These are phyloP conservation scores for Hypoxylon sp. DNA, from an alignment of 2,329 filamentous ascomycete species.

Conservation along the genomic window DNA sequence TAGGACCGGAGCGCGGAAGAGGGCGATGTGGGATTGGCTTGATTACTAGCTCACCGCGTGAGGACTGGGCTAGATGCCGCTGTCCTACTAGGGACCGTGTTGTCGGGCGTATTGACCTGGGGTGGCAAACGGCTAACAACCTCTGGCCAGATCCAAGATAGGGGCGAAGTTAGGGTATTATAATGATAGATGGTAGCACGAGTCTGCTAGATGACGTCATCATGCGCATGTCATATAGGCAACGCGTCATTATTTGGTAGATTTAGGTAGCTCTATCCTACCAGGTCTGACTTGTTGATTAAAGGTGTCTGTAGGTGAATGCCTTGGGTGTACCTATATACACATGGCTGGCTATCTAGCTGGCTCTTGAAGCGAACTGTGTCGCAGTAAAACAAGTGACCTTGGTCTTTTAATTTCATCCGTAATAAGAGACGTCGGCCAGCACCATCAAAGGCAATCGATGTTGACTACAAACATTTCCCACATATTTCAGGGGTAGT, in stretches of 20 bases:
- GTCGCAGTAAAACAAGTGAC: background rate
- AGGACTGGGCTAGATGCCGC: no score
- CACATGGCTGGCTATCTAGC: slow-evolving; percentile 1
- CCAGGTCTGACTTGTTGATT: slow-evolving; percentile 1
- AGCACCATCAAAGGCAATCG: background rate
- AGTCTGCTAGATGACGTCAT: background rate
- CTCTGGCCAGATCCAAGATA: background rate
- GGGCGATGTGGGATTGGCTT: no score
- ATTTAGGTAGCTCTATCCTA: background rate
- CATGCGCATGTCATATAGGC: background rate
- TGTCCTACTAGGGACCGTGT: no score
- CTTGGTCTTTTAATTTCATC: background rate
- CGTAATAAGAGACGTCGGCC: background rate
- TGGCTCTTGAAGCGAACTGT: background rate
- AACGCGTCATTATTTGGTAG: background rate
- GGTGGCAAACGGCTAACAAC: no score
- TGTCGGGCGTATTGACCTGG: no score
- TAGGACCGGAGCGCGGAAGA: no score
- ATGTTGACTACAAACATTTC: background rate
- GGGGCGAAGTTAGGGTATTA: background rate
- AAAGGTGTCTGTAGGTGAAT: slow-evolving; percentile 4
- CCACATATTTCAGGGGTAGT: background rate
- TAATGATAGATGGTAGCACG: background rate
- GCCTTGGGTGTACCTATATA: no score
- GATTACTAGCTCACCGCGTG: no score